Evolutionary conservation across 2,329 filamentous ascomycete species (phyloP).

Genomic region (Apiospora hydei): DNA sequence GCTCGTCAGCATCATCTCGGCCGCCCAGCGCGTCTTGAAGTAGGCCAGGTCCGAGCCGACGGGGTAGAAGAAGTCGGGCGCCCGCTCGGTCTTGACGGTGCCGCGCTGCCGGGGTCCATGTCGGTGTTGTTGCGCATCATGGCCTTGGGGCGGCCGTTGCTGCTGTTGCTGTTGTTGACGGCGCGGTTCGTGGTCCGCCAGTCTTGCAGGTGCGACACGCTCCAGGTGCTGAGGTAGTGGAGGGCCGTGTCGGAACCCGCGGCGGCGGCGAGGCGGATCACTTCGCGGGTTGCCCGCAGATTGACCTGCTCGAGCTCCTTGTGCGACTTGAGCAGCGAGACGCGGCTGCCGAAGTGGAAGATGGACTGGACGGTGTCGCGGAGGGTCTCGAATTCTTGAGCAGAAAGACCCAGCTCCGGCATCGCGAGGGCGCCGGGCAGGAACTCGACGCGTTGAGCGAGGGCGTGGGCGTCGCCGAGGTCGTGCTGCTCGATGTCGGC

Average conservation of each 20-base stretch:
- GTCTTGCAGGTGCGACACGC: background rate
- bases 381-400: background rate
- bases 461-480: too few relatives aligned
- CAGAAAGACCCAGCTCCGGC: too few relatives aligned
- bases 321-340: background rate
- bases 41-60: background rate
- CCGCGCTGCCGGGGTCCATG: too few relatives aligned
- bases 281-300: background rate
- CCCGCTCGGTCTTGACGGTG: background rate
- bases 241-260: background rate
- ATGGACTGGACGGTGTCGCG: background rate
- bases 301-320: background rate
- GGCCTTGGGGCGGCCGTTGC: too few relatives aligned
- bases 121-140: background rate
- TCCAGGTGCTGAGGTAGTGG: background rate
- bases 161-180: background rate
- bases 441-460: too few relatives aligned
- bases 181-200: background rate
- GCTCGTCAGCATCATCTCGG: background rate
- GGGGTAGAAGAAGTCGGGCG: background rate
- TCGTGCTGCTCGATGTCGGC: too few relatives aligned
- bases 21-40: background rate
- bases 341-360: background rate
- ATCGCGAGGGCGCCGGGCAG: too few relatives aligned
- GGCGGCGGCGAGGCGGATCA: background rate